These are phyloP conservation scores for Dysphania ambrosioides DNA, from an alignment of 148 eudicot genomes.

Conservation along the genomic window DNA sequence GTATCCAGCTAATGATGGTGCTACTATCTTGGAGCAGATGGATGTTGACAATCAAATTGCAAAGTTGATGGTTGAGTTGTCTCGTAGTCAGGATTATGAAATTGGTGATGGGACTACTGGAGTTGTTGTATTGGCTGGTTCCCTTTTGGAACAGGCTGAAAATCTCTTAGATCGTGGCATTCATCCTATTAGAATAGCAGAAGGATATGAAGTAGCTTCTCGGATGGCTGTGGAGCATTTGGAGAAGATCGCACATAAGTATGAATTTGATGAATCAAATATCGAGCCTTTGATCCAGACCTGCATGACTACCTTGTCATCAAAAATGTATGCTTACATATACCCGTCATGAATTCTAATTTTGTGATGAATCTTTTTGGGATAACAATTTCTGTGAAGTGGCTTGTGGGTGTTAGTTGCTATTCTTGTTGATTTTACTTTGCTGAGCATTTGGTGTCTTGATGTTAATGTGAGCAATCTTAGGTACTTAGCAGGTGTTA, in stretches of 20 bases:
- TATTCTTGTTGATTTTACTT: not conserved
- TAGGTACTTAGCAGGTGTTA: too few relatives aligned
- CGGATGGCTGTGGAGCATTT: constrained; percentile 79
- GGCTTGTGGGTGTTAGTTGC: not conserved
- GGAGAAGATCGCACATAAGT: constrained; percentile 69
- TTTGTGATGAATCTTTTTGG: too few relatives aligned
- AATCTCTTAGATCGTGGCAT: constrained; percentile 87
- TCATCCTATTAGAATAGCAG: constrained; percentile 90
- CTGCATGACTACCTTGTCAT: constrained; percentile 98
- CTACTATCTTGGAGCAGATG: constrained; percentile 97
- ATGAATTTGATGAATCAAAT: constrained; percentile 54
- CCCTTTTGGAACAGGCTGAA: constrained; percentile 86
- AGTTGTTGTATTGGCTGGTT: constrained; percentile 96
- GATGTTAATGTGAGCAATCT: too few relatives aligned
- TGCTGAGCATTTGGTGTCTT: not conserved
- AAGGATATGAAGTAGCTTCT: constrained; percentile 91
- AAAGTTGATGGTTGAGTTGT: constrained; percentile 92
- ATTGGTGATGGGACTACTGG: constrained; percentile 99
- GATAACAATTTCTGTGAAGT: too few relatives aligned
- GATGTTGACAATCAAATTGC: constrained; percentile 95
- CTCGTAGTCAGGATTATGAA: constrained; percentile 97
- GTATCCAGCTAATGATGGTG: constrained; percentile 89
- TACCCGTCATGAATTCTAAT: not conserved
- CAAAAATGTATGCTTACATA: constrained; percentile 63
- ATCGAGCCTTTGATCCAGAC: constrained; percentile 80